Conservation (phyloP, 2,329 filamentous ascomycete genomes). For the Verruconis gallopava region DNA sequence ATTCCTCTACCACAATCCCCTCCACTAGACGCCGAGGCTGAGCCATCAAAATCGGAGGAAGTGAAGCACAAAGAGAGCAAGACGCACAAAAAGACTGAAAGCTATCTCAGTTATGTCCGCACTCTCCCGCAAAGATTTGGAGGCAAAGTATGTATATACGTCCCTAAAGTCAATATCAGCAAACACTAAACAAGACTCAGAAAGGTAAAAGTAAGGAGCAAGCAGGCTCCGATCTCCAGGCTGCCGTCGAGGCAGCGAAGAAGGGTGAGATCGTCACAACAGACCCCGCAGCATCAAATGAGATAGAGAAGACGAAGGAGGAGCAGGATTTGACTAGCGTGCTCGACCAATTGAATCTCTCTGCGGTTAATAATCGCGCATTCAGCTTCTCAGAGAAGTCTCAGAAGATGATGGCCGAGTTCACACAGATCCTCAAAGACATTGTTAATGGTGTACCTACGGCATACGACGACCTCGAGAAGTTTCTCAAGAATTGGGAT, state of each 20-base stretch:
- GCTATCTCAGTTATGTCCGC: slow-evolving; percentile 9
- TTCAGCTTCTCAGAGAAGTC: slow-evolving; percentile 78
- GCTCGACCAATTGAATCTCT: slow-evolving; percentile 72
- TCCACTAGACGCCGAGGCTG: slow-evolving; percentile 17
- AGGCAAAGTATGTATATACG: neutral
- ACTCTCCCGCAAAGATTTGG: neutral
- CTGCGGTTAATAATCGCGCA: slow-evolving; percentile 71
- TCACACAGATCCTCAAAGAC: slow-evolving; percentile 85
- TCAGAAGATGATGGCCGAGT: slow-evolving; percentile 65
- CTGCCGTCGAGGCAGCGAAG: slow-evolving; percentile 23
- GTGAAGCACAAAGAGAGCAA: slow-evolving; percentile 20
- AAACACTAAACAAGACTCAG: slow-evolving; percentile 8
- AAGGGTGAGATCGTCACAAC: slow-evolving; percentile 21
- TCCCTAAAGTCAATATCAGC: neutral
- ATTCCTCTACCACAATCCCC: slow-evolving; percentile 39
- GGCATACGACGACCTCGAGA: slow-evolving; percentile 79
- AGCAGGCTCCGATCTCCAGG: slow-evolving; percentile 21
- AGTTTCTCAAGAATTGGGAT: slow-evolving; percentile 50
- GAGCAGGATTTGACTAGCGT: slow-evolving; percentile 63
- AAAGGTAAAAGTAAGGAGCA: slow-evolving; percentile 22
- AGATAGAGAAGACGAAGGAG: slow-evolving; percentile 37
- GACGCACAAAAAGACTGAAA: slow-evolving; percentile 14
- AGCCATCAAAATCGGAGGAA: slow-evolving; percentile 17
- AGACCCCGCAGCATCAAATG: slow-evolving; percentile 16
- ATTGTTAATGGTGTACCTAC: slow-evolving; percentile 86